Base-by-base conservation (phyloP, 2,329 filamentous ascomycete species). In the Macrophomina tecta region DNA sequence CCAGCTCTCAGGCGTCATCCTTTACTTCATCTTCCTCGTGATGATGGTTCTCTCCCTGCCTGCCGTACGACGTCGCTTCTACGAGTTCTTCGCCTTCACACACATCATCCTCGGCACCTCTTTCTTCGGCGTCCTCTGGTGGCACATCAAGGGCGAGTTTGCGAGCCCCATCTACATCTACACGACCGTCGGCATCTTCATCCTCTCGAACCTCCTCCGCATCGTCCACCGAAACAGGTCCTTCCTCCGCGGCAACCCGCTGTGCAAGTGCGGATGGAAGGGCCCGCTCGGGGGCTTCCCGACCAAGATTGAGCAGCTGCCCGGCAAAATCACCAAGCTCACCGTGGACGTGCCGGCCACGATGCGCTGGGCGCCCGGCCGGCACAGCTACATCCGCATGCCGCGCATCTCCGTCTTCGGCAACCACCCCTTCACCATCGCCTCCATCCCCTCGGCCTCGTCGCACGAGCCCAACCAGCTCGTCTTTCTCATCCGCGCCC, bases 311-410 rank as follows among this genome's bases (percentile, higher is more conserved):
- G 69, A 68, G 38, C 38, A 67, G 34, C 66, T 73, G 3, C 69
- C 68, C 12, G 73, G 70, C 3, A 69, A 73, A 36, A 72, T 74
- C 55, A 71, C 70, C 6, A 55, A 68, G 23, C 49, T 77, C 2
- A 64, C 68, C 14, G 67, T 76, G 11, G 23, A 67, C 3, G 71
- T 72, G 23, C 71, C 70, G 2, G 61, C 40, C 18, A 64, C 63
- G 3, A 68, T 73, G 4, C 69, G 23, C 7, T 75, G 73, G 68
- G 69, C 60, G 83, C 68, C 87, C 85, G 76, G 89, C 86, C 82
- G 90, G 85, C 74, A 90, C 88, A 87, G 88, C 85, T 72, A 71
- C 65, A 53, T 77, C n/a, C 71, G 74, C 23, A 70, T 77, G 18
- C 73, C 73, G 9, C 42, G 60, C 12, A 53, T 77, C n/a, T 64